Conservation (phyloP, 2,329 filamentous ascomycete genomes). For the Paramyrothecium sp. region DNA sequence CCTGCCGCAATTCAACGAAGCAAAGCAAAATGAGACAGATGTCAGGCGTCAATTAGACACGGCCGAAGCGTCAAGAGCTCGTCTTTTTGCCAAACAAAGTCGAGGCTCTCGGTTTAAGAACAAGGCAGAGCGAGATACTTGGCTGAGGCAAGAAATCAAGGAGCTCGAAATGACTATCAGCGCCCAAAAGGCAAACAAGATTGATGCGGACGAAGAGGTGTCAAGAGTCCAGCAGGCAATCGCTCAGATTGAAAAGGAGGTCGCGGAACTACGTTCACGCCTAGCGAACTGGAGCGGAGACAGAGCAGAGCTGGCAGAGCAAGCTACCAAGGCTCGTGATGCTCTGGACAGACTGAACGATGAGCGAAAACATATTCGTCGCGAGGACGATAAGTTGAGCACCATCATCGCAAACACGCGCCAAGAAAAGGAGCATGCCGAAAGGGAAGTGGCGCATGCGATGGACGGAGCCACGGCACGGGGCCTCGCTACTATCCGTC, state of each 20-base stretch:
- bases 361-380: conserved; percentile 81
- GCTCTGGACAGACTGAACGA: conserved; percentile 77
- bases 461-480: conserved; percentile 89
- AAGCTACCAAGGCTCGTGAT: conserved; percentile 76
- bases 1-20: conserved; percentile 73
- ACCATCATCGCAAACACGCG: conserved; percentile 74
- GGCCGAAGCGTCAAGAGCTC: conserved; percentile 71
- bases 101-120: conserved; percentile 83
- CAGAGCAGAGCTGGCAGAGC: conserved; percentile 68
- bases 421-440: conserved; percentile 74
- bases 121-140: conserved; percentile 85
- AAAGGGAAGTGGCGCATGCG: conserved; percentile 74
- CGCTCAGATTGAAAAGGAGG: conserved; percentile 67
- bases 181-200: conserved; percentile 78
- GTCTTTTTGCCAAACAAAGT: conserved; percentile 89
- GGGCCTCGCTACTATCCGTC: conserved; percentile 82
- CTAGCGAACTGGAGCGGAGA: conserved; percentile 79
- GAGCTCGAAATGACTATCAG: conserved; percentile 75
- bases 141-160: conserved; percentile 75
- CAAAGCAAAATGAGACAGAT: conserved; percentile 70
- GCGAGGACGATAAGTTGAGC: conserved; percentile 85
- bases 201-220: conserved; percentile 84
- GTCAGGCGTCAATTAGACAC: conserved; percentile 72
- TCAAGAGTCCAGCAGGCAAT: conserved; percentile 70
- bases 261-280: conserved; percentile 65